These are phyloP conservation scores for Backusella westeae DNA, from an alignment of 192 early-diverging fungal genomes.

Conservation along the genomic window DNA sequence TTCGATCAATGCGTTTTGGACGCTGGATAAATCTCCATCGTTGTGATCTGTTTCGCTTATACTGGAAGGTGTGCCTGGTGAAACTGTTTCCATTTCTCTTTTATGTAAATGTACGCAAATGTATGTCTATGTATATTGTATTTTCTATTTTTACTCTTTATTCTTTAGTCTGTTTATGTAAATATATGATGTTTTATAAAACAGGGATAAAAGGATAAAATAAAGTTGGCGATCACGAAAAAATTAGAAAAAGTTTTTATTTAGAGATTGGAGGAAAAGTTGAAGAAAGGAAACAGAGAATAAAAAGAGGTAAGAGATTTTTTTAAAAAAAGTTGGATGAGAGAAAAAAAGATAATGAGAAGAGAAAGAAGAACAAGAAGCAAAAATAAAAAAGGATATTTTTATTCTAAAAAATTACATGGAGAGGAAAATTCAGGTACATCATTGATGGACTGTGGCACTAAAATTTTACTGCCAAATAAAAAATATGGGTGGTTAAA, in stretches of 20 bases:
- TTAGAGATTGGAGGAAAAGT: not conserved
- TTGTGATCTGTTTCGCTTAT: not conserved
- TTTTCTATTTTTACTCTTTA: not conserved
- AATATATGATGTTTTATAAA: not conserved
- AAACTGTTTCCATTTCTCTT: conserved; percentile 1
- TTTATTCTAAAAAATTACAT: not conserved
- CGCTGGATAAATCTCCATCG: not conserved
- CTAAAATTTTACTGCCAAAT: not conserved
- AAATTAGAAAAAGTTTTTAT: not conserved
- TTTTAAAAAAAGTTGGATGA: not conserved
- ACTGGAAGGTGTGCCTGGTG: not conserved
- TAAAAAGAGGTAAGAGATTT: not conserved
- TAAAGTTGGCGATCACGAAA: not conserved
- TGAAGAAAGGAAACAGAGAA: not conserved
- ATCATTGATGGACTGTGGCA: not conserved
- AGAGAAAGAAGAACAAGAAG: not conserved
- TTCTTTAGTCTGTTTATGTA: not conserved
- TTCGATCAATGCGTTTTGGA: not conserved
- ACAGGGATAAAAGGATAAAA: not conserved
- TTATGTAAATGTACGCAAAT: not conserved
- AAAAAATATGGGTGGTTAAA: not conserved
- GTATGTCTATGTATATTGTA: not conserved
- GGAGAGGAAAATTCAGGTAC: not conserved
- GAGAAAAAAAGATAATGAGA: not conserved
- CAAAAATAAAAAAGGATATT: not conserved